Evolutionary conservation across 352 stramenopile genomes (phyloP), one percentile per base, ranked within the genome.

Genomic region (Globisporangium radiosum): DNA sequence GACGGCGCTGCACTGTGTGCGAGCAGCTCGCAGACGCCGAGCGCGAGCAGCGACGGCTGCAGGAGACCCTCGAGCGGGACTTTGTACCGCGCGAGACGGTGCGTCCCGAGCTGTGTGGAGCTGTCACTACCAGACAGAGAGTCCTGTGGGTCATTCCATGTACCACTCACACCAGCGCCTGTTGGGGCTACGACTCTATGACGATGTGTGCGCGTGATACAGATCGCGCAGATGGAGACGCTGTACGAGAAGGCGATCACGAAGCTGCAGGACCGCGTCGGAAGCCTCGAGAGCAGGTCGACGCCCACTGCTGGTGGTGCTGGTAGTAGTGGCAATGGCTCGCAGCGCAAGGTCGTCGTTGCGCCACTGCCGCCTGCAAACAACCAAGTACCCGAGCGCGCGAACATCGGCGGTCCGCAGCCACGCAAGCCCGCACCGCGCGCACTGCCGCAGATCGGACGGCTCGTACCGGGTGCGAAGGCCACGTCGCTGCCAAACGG

Each of bases 201-300:
- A 37, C 42, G 11, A 37, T 43, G 25, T 48, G 5, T 38, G 17
- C 17, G 17, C 17, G 17, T 19, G 17, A 19, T 19, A 19, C 17
- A 90, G 78, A 82, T 88, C 51, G 76, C 76, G 52, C 71, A 88
- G 44, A 90, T 90, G 81, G 81, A 90, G 57, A 48, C 56, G n/a
- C 42, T 89, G 33, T 91, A 91, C 33, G 75, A 88, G 65, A 68
- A 76, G 25, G 81, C 78, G 0, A 88, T 91, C 37, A 71, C 76
- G 1, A 91, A 91, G 68, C 72, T 91, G 15, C 81, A 91, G 45
- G 62, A 71, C 13, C 76, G 81, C 33, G 81, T 89, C 39, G 78
- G 73, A 7, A 76, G 64, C 39, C 65, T 91, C 2, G 81, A 91
- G 53, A 72, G 40, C 42, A 84, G 78, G 37, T 57, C 73, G 2